phyloP scores from a whole-genome alignment of 306 rosid genomes.

The Trifolium fragiferum region DNA sequence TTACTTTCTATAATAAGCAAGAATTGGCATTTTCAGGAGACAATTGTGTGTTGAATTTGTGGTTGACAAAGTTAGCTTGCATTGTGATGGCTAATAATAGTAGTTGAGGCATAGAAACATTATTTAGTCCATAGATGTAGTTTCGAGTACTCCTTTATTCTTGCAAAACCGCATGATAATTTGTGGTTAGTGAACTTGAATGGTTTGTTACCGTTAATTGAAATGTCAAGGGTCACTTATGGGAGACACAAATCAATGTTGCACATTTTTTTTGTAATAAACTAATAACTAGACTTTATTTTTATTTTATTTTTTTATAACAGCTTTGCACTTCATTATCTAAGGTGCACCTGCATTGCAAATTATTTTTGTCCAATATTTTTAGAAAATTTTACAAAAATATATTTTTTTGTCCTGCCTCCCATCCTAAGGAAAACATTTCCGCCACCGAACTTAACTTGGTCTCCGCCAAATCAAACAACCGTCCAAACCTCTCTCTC shows the following conservation, averaged over 20 bases:
- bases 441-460: no score
- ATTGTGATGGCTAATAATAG: conserved; percentile 37
- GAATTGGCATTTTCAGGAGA: conserved; percentile 12
- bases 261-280: no score
- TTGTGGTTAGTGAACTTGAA: conserved; percentile 6
- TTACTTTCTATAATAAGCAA: conserved; percentile 36
- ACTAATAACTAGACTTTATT: no score
- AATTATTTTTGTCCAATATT: not conserved
- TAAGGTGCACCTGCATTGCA: not conserved
- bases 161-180: conserved; percentile 31
- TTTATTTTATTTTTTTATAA: no score
- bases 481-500: no score
- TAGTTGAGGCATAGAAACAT: not conserved
- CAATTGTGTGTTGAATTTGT: not conserved
- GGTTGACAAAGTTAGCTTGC: conserved; percentile 32
- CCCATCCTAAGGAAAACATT: no score
- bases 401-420: no score
- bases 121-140: conserved; percentile 20
- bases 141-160: conserved; percentile 16
- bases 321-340: not conserved
- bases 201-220: conserved; percentile 13
- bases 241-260: not conserved
- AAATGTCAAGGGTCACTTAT: not conserved
- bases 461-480: no score
- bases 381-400: no score